phyloP scores from a whole-genome alignment of 352 stramenopile genomes.

The Globisporangium paddicum region DNA sequence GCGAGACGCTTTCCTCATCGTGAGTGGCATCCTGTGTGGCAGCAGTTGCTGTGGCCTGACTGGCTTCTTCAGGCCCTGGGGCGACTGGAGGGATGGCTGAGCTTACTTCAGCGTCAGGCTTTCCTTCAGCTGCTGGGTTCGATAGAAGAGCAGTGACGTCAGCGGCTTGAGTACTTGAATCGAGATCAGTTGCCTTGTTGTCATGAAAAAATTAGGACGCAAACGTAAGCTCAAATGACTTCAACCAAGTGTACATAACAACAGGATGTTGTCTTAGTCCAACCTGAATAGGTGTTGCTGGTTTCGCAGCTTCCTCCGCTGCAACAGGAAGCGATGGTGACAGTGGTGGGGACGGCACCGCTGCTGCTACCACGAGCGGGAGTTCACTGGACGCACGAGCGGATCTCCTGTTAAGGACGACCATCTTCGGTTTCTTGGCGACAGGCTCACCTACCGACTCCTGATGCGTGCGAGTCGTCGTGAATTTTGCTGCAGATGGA shows the following conservation, averaged over 20 bases:
- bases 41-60: not conserved
- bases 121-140: not conserved
- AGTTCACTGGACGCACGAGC: not conserved
- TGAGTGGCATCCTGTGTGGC: not conserved
- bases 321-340: not conserved
- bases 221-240: not conserved
- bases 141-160: not conserved
- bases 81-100: not conserved
- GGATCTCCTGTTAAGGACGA: not conserved
- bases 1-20: not conserved
- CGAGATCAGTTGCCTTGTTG: not conserved
- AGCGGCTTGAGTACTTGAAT: too few species aligned
- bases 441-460: not conserved
- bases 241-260: not conserved
- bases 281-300: not conserved
- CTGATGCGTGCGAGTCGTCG: too few species aligned
- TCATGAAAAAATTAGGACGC: not conserved
- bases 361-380: not conserved
- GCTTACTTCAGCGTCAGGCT: not conserved
- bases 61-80: not conserved
- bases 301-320: not conserved
- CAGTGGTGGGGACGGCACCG: not conserved
- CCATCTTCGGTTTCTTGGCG: conserved; percentile 3
- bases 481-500: not conserved
- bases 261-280: not conserved